Evolutionary conservation across 306 rosid genomes (phyloP), one percentile per base, ranked within the genome.

Genomic region (Myrica gale): DNA sequence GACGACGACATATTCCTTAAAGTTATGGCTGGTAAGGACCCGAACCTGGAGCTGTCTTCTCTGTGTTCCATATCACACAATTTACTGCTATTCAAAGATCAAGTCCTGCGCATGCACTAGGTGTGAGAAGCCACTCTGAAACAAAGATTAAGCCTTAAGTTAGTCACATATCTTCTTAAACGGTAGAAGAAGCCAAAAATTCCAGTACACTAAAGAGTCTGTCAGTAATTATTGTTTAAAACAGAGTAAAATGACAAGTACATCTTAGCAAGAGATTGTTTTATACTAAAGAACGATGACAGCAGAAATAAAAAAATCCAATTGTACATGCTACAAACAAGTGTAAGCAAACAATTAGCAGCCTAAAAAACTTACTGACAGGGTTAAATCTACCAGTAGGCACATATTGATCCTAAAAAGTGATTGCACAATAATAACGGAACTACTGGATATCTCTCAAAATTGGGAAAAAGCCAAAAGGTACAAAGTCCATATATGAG

Each of bases 1-100:
- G 98, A 89, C 0, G 98, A 88, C 1, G 96, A 93, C 87, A 88
- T 78, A 61, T 90, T 92, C 81, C 95, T 87, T 42, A 73, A 68
- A 69, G 91, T 86, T 50, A 87, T 81, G 74, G 89, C 85, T 44
- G 66, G 84, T 77, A 85, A 57, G 65, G 91, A 86, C 73, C 84
- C 82, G 26, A 85, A 83, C 71, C 84, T 79, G 77, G 86, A 60
- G 84, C 91, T 88, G 48, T 90, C 98, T 79, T 90, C 98, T 77
- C 87, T 81, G 54, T 76, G 76, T 69, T 90, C 95, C 98, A 93
- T 79, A 77, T 72, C 61, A 50, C 66, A 74, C 81, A 71, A 20
- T 60, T 74, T 79, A 76, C 79, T 77, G 66, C 71, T 76, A 53
- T 45, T 51, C 52, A 13, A 78, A 81, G 73, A 73, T 70, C 77